Evolutionary conservation across 2,329 filamentous ascomycete species (phyloP).

Genomic region (Capronia epimyces): DNA sequence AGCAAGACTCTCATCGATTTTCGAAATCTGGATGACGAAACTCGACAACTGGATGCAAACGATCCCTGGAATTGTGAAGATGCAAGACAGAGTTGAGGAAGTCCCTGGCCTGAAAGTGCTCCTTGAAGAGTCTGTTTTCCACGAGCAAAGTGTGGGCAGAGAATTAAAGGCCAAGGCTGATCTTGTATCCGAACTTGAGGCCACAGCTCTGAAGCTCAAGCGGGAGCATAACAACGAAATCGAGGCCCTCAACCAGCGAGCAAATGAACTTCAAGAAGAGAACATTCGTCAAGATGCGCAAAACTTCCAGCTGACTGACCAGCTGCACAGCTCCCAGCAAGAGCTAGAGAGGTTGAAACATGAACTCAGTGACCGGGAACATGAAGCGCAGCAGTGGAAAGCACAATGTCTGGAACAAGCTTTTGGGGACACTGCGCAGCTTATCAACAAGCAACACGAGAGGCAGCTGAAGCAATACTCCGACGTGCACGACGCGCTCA

Average conservation of each 20-base stretch:
- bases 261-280: neutral
- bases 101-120: neutral
- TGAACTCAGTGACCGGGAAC: neutral
- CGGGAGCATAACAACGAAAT: neutral
- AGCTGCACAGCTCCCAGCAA: neutral
- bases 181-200: neutral
- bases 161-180: neutral
- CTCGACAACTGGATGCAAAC: constrained; percentile 8
- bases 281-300: constrained; percentile 3
- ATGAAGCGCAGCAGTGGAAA: neutral
- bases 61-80: neutral
- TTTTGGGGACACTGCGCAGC: constrained; percentile 3
- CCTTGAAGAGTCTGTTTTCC: neutral
- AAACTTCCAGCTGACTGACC: neutral
- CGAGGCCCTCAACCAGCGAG: neutral
- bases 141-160: neutral
- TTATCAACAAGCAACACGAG: neutral
- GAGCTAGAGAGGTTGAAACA: neutral
- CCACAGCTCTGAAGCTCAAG: constrained; percentile 1
- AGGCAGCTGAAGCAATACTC: neutral
- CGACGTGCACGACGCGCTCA: neutral
- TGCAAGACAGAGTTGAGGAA: neutral
- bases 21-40: neutral
- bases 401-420: neutral
- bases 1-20: neutral